Conservation (phyloP, 2,329 filamentous ascomycete species). For the Hortaea werneckii region DNA sequence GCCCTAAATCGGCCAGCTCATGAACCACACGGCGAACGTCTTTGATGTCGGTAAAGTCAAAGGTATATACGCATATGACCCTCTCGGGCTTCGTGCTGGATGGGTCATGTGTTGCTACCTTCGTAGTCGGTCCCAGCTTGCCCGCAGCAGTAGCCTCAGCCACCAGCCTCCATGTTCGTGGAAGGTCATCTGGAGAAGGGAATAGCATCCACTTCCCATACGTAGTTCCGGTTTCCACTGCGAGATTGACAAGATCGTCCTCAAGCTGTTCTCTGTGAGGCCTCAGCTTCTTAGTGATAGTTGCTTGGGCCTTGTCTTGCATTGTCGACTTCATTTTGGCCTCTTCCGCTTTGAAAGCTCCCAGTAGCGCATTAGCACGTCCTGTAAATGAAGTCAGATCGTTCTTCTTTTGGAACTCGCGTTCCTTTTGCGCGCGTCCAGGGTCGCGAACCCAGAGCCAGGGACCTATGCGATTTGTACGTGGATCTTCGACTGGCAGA, state of each 20-base stretch:
- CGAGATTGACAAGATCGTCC: slow-evolving; percentile 50
- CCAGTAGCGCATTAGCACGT: slow-evolving; percentile 46
- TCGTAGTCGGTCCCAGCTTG: slow-evolving; percentile 61
- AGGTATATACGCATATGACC: slow-evolving; percentile 69
- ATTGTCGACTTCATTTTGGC: slow-evolving; percentile 43
- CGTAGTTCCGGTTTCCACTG: slow-evolving; percentile 47
- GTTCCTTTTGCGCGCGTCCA: slow-evolving; percentile 23
- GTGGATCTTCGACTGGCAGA: slow-evolving; percentile 56
- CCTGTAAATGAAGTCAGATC: slow-evolving; percentile 42
- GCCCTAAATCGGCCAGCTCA: slow-evolving; percentile 48
- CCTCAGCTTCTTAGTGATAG: slow-evolving; percentile 29
- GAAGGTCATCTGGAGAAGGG: slow-evolving; percentile 42
- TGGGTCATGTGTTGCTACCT: slow-evolving; percentile 52
- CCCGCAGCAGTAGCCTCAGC: slow-evolving; percentile 57
- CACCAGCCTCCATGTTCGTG: slow-evolving; percentile 55
- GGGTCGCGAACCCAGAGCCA: slow-evolving; percentile 72
- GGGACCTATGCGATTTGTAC: slow-evolving; percentile 34
- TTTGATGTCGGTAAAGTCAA: slow-evolving; percentile 57
- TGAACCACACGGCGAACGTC: slow-evolving; percentile 61
- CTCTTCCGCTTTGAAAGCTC: slow-evolving; percentile 37
- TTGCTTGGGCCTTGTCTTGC: slow-evolving; percentile 35
- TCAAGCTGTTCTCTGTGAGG: slow-evolving; percentile 36
- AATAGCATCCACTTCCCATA: slow-evolving; percentile 78
- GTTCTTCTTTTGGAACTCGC: slow-evolving; percentile 32
- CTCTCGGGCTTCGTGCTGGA: slow-evolving; percentile 31